phyloP scores from a whole-genome alignment of 1,139 yeast genomes.

The Kodamaea ohmeri region DNA sequence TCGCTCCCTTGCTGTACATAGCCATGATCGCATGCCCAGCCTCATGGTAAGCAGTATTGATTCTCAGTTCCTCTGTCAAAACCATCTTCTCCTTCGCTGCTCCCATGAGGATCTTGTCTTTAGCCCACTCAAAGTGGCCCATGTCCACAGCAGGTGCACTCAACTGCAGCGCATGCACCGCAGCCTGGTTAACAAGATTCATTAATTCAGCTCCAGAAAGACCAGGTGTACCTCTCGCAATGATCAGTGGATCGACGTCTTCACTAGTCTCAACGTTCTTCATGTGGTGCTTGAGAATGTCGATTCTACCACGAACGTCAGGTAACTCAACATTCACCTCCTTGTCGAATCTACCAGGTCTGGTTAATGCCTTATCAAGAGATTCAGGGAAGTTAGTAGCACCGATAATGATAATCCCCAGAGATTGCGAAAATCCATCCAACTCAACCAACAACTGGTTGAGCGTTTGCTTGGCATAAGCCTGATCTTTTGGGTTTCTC shows the following conservation, averaged over 20 bases:
- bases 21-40: slow-evolving; percentile 99
- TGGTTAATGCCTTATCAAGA: slow-evolving; percentile 91
- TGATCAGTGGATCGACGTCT: slow-evolving; percentile 80
- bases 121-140: slow-evolving; percentile 98
- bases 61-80: slow-evolving; percentile 89
- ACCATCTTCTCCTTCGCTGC: slow-evolving; percentile 98
- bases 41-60: slow-evolving; percentile 95
- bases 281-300: slow-evolving; percentile 89
- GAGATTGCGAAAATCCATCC: slow-evolving; percentile 92
- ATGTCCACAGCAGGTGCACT: slow-evolving; percentile 88
- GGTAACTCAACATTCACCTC: slow-evolving; percentile 94
- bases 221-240: slow-evolving; percentile 98
- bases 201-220: slow-evolving; percentile 95
- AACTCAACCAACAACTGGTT: slow-evolving; percentile 93
- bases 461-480: slow-evolving; percentile 94
- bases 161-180: slow-evolving; percentile 91
- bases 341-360: slow-evolving; percentile 98
- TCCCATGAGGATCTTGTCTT: slow-evolving; percentile 95
- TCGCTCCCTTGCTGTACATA: slow-evolving; percentile 91
- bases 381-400: slow-evolving; percentile 98
- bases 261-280: slow-evolving; percentile 81
- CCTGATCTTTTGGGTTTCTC: slow-evolving; percentile 96
- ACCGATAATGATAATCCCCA: slow-evolving; percentile 93
- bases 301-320: slow-evolving; percentile 95
- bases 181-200: slow-evolving; percentile 96